Conservation (phyloP, 2,329 filamentous ascomycete species). For the Hypoxylon sp. region DNA sequence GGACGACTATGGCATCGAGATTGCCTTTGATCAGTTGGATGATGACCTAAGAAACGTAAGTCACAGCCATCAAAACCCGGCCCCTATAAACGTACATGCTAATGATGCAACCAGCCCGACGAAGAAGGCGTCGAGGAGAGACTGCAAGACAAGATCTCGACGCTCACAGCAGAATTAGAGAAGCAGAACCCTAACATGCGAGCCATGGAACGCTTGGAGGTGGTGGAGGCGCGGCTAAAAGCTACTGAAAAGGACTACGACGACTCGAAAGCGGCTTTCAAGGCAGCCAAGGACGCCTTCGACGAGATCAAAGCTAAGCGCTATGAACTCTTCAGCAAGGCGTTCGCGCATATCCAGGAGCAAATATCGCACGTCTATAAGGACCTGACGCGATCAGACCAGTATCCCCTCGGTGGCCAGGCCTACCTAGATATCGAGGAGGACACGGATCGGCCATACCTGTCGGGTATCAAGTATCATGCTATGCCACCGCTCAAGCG, state of each 20-base stretch:
- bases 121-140: constrained; percentile 78
- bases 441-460: constrained; percentile 95
- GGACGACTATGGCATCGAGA: constrained; percentile 90
- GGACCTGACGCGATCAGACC: constrained; percentile 88
- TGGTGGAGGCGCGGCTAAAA: constrained; percentile 84
- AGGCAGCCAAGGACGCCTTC: constrained; percentile 84
- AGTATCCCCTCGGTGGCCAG: constrained; percentile 92
- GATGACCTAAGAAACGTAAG: constrained; percentile 83
- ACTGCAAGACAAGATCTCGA: constrained; percentile 81
- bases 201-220: constrained; percentile 89
- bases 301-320: constrained; percentile 83
- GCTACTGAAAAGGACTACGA: constrained; percentile 91
- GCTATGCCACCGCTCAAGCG: constrained; percentile 98
- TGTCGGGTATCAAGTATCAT: constrained; percentile 96
- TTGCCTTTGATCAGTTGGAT: constrained; percentile 85
- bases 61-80: constrained; percentile 51
- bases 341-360: constrained; percentile 93
- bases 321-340: constrained; percentile 93
- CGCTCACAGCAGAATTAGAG: constrained; percentile 82
- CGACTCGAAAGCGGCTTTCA: constrained; percentile 79
- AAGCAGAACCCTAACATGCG: constrained; percentile 98
- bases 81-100: constrained; percentile 45
- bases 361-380: constrained; percentile 96
- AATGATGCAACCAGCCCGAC: constrained; percentile 64
- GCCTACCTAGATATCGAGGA: constrained; percentile 91